Conservation (phyloP, 225 moss, liverwort and hornwort genomes). For the Thuidium tamariscinum region DNA sequence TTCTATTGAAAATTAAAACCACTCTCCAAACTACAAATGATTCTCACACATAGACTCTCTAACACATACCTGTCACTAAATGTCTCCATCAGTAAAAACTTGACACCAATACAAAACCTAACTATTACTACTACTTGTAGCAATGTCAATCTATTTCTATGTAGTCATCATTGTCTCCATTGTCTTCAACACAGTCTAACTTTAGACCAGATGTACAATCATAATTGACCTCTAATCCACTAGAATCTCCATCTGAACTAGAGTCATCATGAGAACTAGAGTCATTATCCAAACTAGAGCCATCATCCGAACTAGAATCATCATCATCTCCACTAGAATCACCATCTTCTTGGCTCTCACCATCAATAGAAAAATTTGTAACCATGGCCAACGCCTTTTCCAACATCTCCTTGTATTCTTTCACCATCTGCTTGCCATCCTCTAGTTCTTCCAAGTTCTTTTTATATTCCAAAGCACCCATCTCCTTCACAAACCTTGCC, state of each 20-base stretch:
- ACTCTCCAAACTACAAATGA: too few relatives aligned
- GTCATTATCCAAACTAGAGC: too few relatives aligned
- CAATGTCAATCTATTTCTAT: not conserved
- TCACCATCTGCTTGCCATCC: not conserved
- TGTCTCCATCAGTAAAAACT: fast-evolving
- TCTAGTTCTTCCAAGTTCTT: conserved; percentile 7
- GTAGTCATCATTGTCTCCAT: not conserved
- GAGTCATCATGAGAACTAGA: too few relatives aligned
- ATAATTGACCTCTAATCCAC: not conserved
- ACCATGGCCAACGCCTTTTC: not conserved
- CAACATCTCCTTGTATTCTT: not conserved
- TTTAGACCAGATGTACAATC: not conserved
- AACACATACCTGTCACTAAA: not conserved
- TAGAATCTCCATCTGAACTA: not conserved
- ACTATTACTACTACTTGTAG: not conserved
- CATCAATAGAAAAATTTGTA: not conserved
- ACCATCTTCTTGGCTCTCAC: not conserved
- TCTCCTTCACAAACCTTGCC: not conserved
- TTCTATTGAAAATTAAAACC: not conserved
- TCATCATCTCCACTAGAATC: not conserved
- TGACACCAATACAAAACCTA: fast-evolving
- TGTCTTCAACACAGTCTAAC: not conserved
- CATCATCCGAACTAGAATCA: too few relatives aligned
- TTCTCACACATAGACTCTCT: too few relatives aligned
- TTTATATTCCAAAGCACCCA: not conserved